These are phyloP conservation scores for Raddia guianensis DNA, from an alignment of 176 grass and related monocot genomes.

Conservation along the genomic window DNA sequence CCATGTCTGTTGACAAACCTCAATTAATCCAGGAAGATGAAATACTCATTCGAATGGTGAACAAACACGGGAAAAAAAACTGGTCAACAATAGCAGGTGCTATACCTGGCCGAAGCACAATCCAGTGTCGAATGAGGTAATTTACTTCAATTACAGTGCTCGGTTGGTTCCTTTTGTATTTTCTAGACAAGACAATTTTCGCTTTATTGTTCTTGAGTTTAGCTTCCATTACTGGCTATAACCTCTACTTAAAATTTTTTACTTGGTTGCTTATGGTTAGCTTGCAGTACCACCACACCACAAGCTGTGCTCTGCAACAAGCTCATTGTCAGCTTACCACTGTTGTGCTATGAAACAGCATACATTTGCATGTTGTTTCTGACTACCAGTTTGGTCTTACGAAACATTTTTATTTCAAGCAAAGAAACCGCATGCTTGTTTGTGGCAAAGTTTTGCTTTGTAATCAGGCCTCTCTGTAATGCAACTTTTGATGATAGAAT, in stretches of 20 bases:
- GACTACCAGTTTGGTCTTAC: neutral
- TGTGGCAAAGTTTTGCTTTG: conserved; percentile 8
- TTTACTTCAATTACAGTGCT: neutral
- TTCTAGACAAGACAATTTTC: conserved; percentile 10
- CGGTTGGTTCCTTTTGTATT: conserved; percentile 30
- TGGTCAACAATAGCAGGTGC: conserved; percentile 57
- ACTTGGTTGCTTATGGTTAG: conserved; percentile 23
- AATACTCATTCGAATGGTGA: conserved; percentile 58
- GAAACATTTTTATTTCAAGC: neutral
- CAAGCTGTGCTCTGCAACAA: neutral
- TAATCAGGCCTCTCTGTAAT: neutral
- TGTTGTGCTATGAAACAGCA: conserved; percentile 13
- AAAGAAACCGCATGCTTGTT: conserved; percentile 19
- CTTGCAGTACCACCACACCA: conserved; percentile 18
- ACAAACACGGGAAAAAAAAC: conserved; percentile 54
- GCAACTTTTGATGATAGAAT: conserved; percentile 35
- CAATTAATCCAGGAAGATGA: conserved; percentile 64
- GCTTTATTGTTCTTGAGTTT: neutral
- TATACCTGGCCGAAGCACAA: conserved; percentile 55
- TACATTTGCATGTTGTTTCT: conserved; percentile 16
- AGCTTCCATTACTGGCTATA: neutral
- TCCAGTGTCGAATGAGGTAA: conserved; percentile 66
- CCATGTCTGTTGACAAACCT: conserved; percentile 23
- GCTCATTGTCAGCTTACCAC: conserved; percentile 1
- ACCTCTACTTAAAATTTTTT: neutral